Conservation (phyloP, 768 basidiomycete species). For the Dictyophora rubrovolvata region DNA sequence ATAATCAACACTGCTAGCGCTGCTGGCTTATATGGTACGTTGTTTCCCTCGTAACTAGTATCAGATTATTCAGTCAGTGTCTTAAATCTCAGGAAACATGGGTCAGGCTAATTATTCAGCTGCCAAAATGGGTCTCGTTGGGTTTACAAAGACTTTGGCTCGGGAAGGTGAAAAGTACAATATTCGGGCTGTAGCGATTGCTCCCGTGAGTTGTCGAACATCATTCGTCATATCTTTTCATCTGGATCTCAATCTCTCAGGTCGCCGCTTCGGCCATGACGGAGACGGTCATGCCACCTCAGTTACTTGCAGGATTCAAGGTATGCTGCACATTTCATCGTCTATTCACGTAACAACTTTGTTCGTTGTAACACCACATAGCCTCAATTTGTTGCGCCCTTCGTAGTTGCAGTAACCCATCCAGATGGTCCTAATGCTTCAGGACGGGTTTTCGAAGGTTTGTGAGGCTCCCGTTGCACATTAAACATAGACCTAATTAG, state of each 20-base stretch:
- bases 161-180: conserved; percentile 87
- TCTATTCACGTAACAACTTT: not conserved
- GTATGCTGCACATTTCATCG: conserved; percentile 23
- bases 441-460: conserved; percentile 70
- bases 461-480: not conserved
- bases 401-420: conserved; percentile 81
- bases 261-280: conserved; percentile 97
- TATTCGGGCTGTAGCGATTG: conserved; percentile 80
- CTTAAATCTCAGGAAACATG: conserved; percentile 58
- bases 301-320: conserved; percentile 81
- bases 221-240: not conserved
- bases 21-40: conserved; percentile 80
- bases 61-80: not conserved
- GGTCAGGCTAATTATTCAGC: conserved; percentile 98
- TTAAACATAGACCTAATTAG: not conserved
- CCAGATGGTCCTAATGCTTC: conserved; percentile 72
- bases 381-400: conserved; percentile 89
- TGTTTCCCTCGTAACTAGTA: not conserved
- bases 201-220: conserved; percentile 51
- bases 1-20: conserved; percentile 93
- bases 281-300: conserved; percentile 88
- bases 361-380: conserved; percentile 21
- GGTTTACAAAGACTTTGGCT: conserved; percentile 88
- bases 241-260: conserved; percentile 26
- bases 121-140: conserved; percentile 93